Conservation (phyloP, 208 protist species). For the Crithidia sp. region DNA sequence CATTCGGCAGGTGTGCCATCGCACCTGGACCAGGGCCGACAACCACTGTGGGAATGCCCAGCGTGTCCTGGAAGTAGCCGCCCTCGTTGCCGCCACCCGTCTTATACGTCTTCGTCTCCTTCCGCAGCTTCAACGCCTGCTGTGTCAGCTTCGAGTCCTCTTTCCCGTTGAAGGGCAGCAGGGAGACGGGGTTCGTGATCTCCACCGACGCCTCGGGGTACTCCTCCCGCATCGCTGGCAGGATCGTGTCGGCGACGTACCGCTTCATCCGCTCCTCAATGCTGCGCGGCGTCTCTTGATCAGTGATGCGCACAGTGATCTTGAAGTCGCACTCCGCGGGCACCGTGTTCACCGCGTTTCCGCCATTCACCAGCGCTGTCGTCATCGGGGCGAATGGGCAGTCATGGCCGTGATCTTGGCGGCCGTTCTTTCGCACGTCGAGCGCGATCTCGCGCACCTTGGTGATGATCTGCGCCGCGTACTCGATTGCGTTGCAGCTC, state of each 20-base stretch:
- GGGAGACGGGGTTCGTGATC: conserved; percentile 6
- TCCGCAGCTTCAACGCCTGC: conserved; percentile 26
- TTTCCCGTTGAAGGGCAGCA: conserved; percentile 40
- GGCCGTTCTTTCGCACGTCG: conserved; percentile 31
- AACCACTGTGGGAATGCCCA: conserved; percentile 56
- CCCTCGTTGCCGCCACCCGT: conserved; percentile 52
- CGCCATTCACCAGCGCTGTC: conserved; percentile 3
- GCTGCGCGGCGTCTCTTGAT: conserved; percentile 22
- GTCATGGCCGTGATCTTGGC: conserved; percentile 7
- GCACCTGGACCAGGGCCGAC: conserved; percentile 51
- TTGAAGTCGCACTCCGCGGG: conserved; percentile 51
- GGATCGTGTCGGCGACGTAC: conserved; percentile 40
- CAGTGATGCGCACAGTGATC: conserved; percentile 48
- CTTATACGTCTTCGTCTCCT: conserved; percentile 19
- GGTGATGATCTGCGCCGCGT: conserved; percentile 43
- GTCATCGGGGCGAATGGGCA: conserved; percentile 5
- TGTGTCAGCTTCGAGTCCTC: conserved; percentile 47
- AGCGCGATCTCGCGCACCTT: conserved; percentile 38
- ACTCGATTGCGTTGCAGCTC: conserved; percentile 45
- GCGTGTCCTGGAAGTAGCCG: conserved; percentile 61
- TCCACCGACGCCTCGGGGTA: conserved; percentile 41
- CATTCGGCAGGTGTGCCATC: conserved; percentile 65
- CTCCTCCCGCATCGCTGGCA: conserved; percentile 51
- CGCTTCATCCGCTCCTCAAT: conserved; percentile 36
- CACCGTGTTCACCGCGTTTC: conserved; percentile 32